Conservation (phyloP, 75 land plant genomes). For the Adiantum capillusveneris region DNA sequence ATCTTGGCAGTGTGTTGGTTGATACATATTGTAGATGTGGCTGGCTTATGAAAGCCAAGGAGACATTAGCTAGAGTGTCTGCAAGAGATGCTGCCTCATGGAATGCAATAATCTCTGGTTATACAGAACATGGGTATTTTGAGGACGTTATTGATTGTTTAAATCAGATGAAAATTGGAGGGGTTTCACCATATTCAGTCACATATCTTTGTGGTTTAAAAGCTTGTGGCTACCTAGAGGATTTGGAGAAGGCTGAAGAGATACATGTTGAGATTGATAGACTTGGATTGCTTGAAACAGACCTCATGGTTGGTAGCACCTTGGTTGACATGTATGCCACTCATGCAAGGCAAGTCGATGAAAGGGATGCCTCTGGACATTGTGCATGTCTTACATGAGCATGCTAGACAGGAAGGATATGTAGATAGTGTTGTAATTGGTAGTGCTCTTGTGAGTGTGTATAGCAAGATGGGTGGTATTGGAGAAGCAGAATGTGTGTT, state of each 20-base stretch:
- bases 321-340: not conserved
- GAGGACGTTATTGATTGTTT: not conserved
- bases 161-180: not conserved
- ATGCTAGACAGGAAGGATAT: slow-evolving; percentile 17
- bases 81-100: slow-evolving; percentile 3
- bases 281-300: too few species aligned
- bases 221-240: not conserved
- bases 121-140: not conserved
- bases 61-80: not conserved
- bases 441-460: slow-evolving; percentile 31
- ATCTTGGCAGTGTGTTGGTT: not conserved
- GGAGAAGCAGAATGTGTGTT: not conserved
- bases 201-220: not conserved
- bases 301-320: too few species aligned
- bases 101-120: not conserved
- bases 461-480: slow-evolving; percentile 16
- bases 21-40: slow-evolving; percentile 3
- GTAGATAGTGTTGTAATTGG: slow-evolving; percentile 6
- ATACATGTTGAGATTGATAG: not conserved
- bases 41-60: not conserved
- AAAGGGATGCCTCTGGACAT: slow-evolving; percentile 22
- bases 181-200: not conserved
- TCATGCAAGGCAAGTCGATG: too few species aligned
- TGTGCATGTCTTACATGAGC: slow-evolving; percentile 26
- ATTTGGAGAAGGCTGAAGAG: not conserved